phyloP scores from a whole-genome alignment of 192 early-diverging fungal species.

The Entomortierella parvispora region DNA sequence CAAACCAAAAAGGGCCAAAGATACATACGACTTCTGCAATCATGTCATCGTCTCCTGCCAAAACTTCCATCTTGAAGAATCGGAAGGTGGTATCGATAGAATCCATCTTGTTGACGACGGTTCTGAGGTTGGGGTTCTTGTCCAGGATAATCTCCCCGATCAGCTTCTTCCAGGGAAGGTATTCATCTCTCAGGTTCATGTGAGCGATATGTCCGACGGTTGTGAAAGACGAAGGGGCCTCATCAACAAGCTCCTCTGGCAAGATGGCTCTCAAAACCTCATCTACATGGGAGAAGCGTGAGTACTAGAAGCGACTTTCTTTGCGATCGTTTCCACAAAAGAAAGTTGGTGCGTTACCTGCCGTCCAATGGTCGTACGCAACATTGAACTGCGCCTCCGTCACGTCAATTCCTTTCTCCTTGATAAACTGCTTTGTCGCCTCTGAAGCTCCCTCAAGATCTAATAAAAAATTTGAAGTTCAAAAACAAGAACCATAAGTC shows the following conservation, averaged over 20 bases:
- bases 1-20: too few species aligned
- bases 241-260: conserved; percentile 73
- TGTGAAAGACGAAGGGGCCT: conserved; percentile 89
- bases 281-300: conserved; percentile 55
- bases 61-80: conserved; percentile 96
- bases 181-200: conserved; percentile 94
- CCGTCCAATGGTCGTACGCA: conserved; percentile 90
- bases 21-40: conserved; percentile 81
- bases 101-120: conserved; percentile 97
- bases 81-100: conserved; percentile 95
- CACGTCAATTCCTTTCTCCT: conserved; percentile 60
- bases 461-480: not conserved
- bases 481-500: not conserved
- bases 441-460: conserved; percentile 60
- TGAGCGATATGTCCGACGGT: conserved; percentile 96
- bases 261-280: conserved; percentile 91
- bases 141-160: conserved; percentile 97
- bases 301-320: not conserved
- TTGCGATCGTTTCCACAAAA: not conserved
- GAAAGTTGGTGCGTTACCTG: conserved; percentile 66
- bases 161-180: conserved; percentile 86
- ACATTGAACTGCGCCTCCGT: conserved; percentile 67
- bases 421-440: conserved; percentile 59
- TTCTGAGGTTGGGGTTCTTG: conserved; percentile 88
- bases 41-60: conserved; percentile 90